Conservation (phyloP, 1,284 basidiomycete genomes). For the Ustilago nuda region DNA sequence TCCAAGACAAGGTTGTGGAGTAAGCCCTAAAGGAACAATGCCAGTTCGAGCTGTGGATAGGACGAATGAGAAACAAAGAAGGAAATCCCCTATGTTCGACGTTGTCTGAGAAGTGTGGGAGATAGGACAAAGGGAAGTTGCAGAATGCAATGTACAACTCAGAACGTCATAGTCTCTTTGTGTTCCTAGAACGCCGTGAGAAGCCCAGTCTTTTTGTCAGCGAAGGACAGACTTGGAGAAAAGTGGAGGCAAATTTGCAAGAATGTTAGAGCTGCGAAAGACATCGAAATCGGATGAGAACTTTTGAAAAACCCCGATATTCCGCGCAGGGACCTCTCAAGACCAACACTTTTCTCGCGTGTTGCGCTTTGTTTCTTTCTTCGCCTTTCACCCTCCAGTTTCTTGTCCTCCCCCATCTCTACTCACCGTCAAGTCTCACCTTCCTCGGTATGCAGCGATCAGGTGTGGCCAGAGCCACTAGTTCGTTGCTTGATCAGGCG, state of each 20-base stretch:
- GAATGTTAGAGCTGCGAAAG: neutral
- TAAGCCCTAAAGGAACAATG: neutral
- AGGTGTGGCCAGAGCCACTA: neutral
- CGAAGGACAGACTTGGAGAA: neutral
- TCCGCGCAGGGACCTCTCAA: neutral
- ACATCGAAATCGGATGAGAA: neutral
- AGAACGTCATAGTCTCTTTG: neutral
- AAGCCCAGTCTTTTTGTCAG: neutral
- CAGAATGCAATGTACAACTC: neutral
- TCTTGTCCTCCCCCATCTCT: neutral
- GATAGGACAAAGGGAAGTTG: neutral
- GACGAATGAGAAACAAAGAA: neutral
- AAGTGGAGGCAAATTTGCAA: neutral
- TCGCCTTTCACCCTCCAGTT: slow-evolving; percentile 1
- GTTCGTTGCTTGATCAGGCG: slow-evolving; percentile 1
- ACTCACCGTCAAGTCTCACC: neutral
- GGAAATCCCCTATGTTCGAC: slow-evolving; percentile 2
- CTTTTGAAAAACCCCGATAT: neutral
- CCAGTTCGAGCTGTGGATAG: neutral
- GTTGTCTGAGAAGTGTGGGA: neutral
- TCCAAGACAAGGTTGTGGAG: slow-evolving; percentile 1
- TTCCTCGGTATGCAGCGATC: slow-evolving; percentile 12
- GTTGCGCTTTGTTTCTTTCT: neutral
- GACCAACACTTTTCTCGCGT: slow-evolving; percentile 6
- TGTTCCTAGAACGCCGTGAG: neutral